These are phyloP conservation scores for Hura crepitans DNA, from an alignment of 441 rosid species.

Conservation along the genomic window DNA sequence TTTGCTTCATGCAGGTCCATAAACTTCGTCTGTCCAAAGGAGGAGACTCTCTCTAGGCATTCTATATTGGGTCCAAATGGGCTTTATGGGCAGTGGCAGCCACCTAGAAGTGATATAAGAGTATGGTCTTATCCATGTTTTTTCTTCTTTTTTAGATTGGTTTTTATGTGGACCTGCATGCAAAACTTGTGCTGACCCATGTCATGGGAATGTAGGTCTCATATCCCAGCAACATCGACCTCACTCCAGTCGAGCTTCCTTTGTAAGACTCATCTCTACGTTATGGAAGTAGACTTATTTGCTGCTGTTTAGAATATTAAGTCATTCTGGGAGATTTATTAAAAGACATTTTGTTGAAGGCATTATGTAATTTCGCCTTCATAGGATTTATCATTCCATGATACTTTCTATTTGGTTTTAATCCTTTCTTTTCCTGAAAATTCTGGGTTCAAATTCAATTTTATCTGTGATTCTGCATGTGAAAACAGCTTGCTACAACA, in stretches of 20 bases:
- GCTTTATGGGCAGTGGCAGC: constrained; percentile 79
- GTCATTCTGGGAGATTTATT: background rate
- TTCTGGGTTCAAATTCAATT: constrained; percentile 24
- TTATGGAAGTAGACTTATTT: constrained; percentile 10
- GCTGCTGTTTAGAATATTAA: constrained; percentile 4
- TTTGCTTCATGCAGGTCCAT: constrained; percentile 53
- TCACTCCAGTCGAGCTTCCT: constrained; percentile 70
- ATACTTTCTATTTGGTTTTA: constrained; percentile 10
- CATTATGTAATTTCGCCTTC: constrained; percentile 14
- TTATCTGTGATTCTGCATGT: constrained; percentile 24
- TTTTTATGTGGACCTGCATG: constrained; percentile 19
- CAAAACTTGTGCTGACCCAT: constrained; percentile 27
- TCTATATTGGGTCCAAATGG: constrained; percentile 89
- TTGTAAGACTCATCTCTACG: constrained; percentile 44
- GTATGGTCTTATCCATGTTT: constrained; percentile 33
- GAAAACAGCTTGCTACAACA: constrained; percentile 45
- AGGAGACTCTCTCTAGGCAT: constrained; percentile 86
- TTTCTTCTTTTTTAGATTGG: background rate
- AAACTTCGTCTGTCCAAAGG: constrained; percentile 54
- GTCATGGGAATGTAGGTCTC: constrained; percentile 48
- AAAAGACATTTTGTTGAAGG: constrained; percentile 9
- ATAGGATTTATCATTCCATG: constrained; percentile 6
- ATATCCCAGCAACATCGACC: constrained; percentile 77
- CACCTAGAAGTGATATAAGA: constrained; percentile 54
- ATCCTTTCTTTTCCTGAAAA: background rate